Conservation (phyloP, 192 early-diverging fungal genomes). For the Pilaira anomala region DNA sequence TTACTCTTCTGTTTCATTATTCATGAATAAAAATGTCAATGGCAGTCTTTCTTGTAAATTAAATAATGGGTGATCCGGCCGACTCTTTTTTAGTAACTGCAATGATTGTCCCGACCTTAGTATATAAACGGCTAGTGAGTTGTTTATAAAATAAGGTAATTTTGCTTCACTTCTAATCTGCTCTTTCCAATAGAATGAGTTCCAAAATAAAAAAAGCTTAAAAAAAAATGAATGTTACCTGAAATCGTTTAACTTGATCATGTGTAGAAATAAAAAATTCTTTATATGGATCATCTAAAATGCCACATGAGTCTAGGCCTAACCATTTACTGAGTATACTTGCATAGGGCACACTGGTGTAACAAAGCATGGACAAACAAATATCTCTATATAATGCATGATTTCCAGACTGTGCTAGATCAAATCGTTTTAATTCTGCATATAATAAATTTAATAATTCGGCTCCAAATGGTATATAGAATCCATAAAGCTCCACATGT, state of each 20-base stretch:
- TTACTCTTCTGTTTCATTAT: slow-evolving; percentile 1
- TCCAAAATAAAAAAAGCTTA: slow-evolving; percentile 1
- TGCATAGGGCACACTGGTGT: slow-evolving; percentile 38
- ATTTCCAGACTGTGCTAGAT: slow-evolving; percentile 23
- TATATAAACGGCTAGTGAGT: slow-evolving; percentile 25
- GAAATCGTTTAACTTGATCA: slow-evolving; percentile 22
- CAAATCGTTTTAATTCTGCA: slow-evolving; percentile 20
- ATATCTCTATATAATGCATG: slow-evolving; percentile 26
- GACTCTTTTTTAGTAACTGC: slow-evolving; percentile 33
- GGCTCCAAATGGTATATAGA: slow-evolving; percentile 36
- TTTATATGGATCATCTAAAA: slow-evolving; percentile 30
- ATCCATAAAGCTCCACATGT: slow-evolving; percentile 11
- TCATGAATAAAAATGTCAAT: neutral
- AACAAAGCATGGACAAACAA: slow-evolving; percentile 27
- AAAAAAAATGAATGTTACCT: slow-evolving; percentile 16
- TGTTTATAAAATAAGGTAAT: slow-evolving; percentile 31
- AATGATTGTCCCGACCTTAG: slow-evolving; percentile 44
- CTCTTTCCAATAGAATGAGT: no score
- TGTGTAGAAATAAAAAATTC: slow-evolving; percentile 36
- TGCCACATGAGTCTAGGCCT: slow-evolving; percentile 15
- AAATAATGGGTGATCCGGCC: slow-evolving; percentile 32
- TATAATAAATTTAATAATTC: slow-evolving; percentile 36
- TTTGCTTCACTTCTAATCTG: slow-evolving; percentile 11
- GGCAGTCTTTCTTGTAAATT: slow-evolving; percentile 9
- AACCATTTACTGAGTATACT: slow-evolving; percentile 43